Percentiles rank a stretch among this genome's conserved stretches.
These are phyloP conservation scores for Chlorella sp. DNA, from an alignment of 139 green algal species.

Conservation along the genomic window DNA sequence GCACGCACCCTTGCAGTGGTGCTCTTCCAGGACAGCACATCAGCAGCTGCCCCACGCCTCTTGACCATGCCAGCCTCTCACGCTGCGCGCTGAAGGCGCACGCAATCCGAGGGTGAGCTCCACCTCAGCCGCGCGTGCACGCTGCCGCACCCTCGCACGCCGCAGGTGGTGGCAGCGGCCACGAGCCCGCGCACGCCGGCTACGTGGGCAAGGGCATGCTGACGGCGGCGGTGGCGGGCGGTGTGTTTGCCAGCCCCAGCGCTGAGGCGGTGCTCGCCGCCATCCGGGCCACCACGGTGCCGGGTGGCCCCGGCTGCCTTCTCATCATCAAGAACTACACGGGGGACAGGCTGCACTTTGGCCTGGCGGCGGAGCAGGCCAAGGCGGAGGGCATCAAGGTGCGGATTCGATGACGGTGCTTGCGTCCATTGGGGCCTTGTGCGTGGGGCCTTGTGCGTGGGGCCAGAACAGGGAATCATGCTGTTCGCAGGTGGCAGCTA, in stretches of 20 bases:
- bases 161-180: constrained; percentile 69
- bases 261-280: constrained; percentile 60
- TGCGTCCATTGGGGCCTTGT: no score
- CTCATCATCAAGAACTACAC: constrained; percentile 91
- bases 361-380: constrained; percentile 77
- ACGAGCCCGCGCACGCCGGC: constrained; percentile 80
- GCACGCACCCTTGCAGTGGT: no score
- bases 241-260: constrained; percentile 68
- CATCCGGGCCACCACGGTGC: constrained; percentile 59
- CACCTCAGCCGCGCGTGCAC: no score
- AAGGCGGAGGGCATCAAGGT: constrained; percentile 54
- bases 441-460: no score
- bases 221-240: constrained; percentile 79
- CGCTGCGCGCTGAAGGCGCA: no score
- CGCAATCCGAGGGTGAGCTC: no score
- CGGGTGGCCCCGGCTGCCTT: constrained; percentile 63
- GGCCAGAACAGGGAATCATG: no score
- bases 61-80: no score
- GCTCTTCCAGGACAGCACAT: no score
- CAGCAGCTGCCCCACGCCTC: no score
- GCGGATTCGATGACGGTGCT: background rate
- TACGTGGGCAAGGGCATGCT: constrained; percentile 86
- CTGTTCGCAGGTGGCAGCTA: no score
- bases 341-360: constrained; percentile 89
- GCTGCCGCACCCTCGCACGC: no score